These are phyloP conservation scores for Betula pendula DNA, from an alignment of 306 rosid genomes.

Conservation along the genomic window DNA sequence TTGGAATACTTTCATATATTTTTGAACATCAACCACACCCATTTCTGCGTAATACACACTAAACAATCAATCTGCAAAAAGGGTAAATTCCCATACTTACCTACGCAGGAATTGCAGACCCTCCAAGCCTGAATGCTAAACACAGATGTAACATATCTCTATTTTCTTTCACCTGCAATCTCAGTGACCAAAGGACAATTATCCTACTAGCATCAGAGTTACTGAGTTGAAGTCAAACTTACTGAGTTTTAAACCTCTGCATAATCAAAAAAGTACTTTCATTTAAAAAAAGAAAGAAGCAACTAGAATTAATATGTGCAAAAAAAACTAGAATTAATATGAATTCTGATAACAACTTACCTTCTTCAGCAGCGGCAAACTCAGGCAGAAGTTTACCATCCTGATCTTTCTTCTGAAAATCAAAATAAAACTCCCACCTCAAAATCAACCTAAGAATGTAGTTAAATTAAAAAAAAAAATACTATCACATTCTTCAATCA, in stretches of 20 bases:
- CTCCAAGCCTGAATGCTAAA: neutral
- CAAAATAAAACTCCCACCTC: slow-evolving; percentile 25
- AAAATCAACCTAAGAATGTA: slow-evolving; percentile 12
- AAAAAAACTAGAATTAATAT: slow-evolving; percentile 8
- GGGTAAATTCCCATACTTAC: too few relatives aligned
- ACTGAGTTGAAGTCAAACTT: slow-evolving; percentile 37
- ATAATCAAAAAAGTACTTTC: neutral
- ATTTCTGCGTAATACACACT: too few relatives aligned
- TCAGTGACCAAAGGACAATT: slow-evolving; percentile 6
- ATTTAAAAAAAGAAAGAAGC: neutral
- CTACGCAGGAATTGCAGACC: too few relatives aligned
- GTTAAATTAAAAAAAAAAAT: neutral
- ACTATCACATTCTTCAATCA: neutral
- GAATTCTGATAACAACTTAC: slow-evolving; percentile 37
- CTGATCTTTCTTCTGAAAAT: slow-evolving; percentile 43
- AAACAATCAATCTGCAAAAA: too few relatives aligned
- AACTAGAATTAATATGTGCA: neutral
- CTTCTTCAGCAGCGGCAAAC: slow-evolving; percentile 81
- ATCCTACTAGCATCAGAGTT: slow-evolving; percentile 14
- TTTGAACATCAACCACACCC: too few relatives aligned
- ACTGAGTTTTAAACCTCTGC: slow-evolving; percentile 43
- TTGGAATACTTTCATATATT: too few relatives aligned
- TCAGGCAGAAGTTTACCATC: slow-evolving; percentile 74
- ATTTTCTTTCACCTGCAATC: slow-evolving; percentile 3
- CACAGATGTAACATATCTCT: neutral